Evolutionary conservation across 352 stramenopile species (phyloP), one percentile per base, ranked within the genome.

Genomic region (Pythium brachiatum): DNA sequence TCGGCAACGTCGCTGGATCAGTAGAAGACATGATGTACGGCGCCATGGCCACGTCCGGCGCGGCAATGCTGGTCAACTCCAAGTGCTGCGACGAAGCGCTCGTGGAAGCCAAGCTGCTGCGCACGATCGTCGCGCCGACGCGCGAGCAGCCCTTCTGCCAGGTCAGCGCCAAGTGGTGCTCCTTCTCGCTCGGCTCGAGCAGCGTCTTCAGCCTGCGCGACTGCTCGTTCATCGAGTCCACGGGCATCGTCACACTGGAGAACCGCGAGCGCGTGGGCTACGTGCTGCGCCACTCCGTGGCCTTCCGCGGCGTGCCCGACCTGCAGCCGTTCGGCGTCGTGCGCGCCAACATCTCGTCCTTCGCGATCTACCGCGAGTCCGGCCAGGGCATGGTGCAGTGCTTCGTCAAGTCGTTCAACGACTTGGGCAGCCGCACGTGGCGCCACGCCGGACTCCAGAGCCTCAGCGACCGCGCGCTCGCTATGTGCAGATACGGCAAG

Each of bases 21-120:
- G 46, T 86, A 18, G 68, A 86, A 31, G 76, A 86, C 57, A 69
- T 83, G 59, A 73, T 86, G 74, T 79, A 75, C 47, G 74, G 76
- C 18, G 67, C 60, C 1, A 56, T 69, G 26, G 72, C 73, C 9
- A 67, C 68, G 23, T 61, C 73, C 3, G 57, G 50, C 1, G 43
- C 66, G n/a, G 61, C 53, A 6, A 74, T 72, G 50, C 61, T 78
- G 13, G 68, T 78, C 21, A 68, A 66, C 29, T 72, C 73, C 2
- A 59, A 53, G 1, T 77, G 75, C 47, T 69, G 62, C 25, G 58
- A 56, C 16, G 71, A 80, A 46, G 56, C 72, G 6, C 57, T 80
- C 9, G 66, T 74, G 9, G 77, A 83, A 29, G 73, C 70, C 39
- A 68, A 79, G 20, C 70, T 74, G 1, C 55, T 86, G 54, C 66